A percentile compares a stretch with the other conserved stretches of the same genome.
These are phyloP conservation scores for Saturnispora dispora DNA, from an alignment of 805 yeast species.

Conservation along the genomic window DNA sequence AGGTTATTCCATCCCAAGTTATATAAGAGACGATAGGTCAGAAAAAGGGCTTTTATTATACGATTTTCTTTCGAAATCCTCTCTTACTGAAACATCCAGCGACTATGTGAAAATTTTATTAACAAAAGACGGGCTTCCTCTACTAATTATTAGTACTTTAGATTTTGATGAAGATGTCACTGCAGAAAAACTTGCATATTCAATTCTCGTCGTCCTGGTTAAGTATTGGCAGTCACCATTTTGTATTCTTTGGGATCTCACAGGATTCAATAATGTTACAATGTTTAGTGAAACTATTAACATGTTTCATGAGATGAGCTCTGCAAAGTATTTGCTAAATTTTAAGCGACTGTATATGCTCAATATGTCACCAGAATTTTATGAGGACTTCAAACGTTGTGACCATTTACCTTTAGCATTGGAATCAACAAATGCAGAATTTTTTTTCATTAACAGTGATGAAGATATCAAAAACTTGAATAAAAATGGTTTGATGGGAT, in stretches of 20 bases:
- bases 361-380: constrained; percentile 34
- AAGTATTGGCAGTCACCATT: constrained; percentile 66
- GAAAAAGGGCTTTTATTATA: constrained; percentile 45
- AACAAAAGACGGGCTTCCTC: constrained; percentile 65
- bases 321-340: constrained; percentile 41
- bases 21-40: constrained; percentile 37
- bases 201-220: constrained; percentile 53
- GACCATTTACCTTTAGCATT: constrained; percentile 7
- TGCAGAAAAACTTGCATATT: constrained; percentile 46
- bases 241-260: constrained; percentile 58
- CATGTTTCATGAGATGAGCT: constrained; percentile 29
- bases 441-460: constrained; percentile 35
- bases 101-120: constrained; percentile 53
- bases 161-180: constrained; percentile 32
- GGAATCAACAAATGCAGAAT: constrained; percentile 8
- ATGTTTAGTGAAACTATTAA: constrained; percentile 10
- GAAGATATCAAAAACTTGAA: constrained; percentile 37
- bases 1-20: constrained; percentile 48
- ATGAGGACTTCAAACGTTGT: constrained; percentile 8
- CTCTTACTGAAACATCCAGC: constrained; percentile 43
- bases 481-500: constrained; percentile 35
- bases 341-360: constrained; percentile 46
- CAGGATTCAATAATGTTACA: constrained; percentile 35
- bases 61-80: constrained; percentile 66
- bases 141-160: constrained; percentile 40